These are phyloP conservation scores for Eutrema yunnanense DNA, from an alignment of 345 rosid species.

Conservation along the genomic window DNA sequence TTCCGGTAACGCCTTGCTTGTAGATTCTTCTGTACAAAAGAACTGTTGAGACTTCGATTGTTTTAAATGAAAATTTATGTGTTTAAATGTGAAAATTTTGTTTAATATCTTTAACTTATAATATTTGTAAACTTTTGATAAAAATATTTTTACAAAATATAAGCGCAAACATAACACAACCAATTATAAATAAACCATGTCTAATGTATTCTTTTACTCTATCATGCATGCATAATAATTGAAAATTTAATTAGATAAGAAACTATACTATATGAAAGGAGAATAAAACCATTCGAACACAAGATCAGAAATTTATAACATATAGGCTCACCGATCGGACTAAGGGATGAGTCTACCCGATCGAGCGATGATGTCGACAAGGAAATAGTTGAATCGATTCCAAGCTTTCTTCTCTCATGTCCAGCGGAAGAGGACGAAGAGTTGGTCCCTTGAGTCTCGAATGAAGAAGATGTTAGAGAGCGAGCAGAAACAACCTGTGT, in stretches of 20 bases:
- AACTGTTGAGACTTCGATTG: not conserved
- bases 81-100: not conserved
- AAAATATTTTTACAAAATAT: not conserved
- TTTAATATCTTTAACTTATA: no score
- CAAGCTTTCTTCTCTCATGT: slow-evolving; percentile 39
- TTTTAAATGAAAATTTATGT: not conserved
- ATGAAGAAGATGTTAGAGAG: not conserved
- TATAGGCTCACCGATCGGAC: slow-evolving; percentile 33
- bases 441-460: not conserved
- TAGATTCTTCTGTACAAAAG: slow-evolving; percentile 27
- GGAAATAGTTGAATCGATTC: not conserved
- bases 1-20: slow-evolving; percentile 17
- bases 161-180: not conserved
- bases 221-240: not conserved
- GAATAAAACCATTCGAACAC: not conserved
- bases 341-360: slow-evolving; percentile 27
- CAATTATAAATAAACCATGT: no score
- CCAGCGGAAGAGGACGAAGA: slow-evolving; percentile 31
- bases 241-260: no score
- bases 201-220: not conserved
- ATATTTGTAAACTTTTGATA: no score
- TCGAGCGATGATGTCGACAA: not conserved
- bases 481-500: slow-evolving; percentile 49
- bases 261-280: not conserved
- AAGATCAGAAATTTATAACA: not conserved